phyloP scores from a whole-genome alignment of 805 yeast genomes.

The Maudiozyma barnettii region DNA sequence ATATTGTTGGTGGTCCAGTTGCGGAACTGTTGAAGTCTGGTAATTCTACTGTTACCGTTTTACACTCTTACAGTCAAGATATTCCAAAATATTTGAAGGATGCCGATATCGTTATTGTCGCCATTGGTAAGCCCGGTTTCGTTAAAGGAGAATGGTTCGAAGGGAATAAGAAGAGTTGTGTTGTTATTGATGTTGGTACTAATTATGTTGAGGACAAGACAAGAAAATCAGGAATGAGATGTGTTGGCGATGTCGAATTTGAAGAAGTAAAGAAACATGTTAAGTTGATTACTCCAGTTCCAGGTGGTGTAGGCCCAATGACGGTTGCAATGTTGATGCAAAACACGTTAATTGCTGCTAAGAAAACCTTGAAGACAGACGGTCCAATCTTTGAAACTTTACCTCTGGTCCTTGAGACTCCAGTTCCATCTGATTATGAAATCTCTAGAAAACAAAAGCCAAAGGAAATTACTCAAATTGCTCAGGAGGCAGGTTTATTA shows the following conservation, averaged over 20 bases:
- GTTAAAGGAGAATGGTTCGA: slow-evolving; percentile 72
- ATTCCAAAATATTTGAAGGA: slow-evolving; percentile 46
- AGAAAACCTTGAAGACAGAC: slow-evolving; percentile 30
- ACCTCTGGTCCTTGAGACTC: slow-evolving; percentile 44
- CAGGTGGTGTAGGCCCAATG: slow-evolving; percentile 92
- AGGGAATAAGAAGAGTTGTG: slow-evolving; percentile 38
- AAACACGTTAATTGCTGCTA: slow-evolving; percentile 63
- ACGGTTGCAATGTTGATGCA: slow-evolving; percentile 75
- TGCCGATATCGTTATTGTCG: slow-evolving; percentile 82
- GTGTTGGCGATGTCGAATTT: slow-evolving; percentile 74
- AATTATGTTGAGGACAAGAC: slow-evolving; percentile 60
- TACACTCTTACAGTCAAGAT: slow-evolving; percentile 66
- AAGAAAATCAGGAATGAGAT: slow-evolving; percentile 57
- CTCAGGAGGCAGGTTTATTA: slow-evolving; percentile 57
- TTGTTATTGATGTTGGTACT: slow-evolving; percentile 77
- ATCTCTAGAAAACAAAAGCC: slow-evolving; percentile 71
- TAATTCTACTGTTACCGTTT: slow-evolving; percentile 81
- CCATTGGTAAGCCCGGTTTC: slow-evolving; percentile 62
- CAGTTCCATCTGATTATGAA: slow-evolving; percentile 76
- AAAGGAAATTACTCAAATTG: slow-evolving; percentile 57
- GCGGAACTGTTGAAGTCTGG: slow-evolving; percentile 69
- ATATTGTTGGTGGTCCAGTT: slow-evolving; percentile 92
- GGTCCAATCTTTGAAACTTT: slow-evolving; percentile 38
- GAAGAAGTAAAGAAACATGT: slow-evolving; percentile 36
- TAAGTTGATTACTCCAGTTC: slow-evolving; percentile 69